Evolutionary conservation across 345 rosid genomes (phyloP), one percentile per base, ranked within the genome.

Genomic region (Populus tremula): DNA sequence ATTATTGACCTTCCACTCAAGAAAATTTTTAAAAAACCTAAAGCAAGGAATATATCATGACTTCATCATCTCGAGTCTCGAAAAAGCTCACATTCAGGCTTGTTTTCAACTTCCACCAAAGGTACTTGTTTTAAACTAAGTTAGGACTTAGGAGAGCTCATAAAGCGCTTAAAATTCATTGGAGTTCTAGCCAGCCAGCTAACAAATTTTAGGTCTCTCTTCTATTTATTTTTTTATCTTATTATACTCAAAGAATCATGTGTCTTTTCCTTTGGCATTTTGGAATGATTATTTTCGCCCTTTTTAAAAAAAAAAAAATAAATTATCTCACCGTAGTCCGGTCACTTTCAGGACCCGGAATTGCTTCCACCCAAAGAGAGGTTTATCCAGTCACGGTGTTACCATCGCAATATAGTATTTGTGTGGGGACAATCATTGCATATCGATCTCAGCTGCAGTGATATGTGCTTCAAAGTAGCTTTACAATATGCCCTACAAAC

Each of bases 401-500:
- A 49, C 17, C 27, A 36, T 18, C 16, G 17, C 16, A 25, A n/a
- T 45, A 54, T 16, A 8, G 70, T 50, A 53, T 63, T 72, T 33
- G 18, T 25, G 45, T 6, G 82, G 80, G 69, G 41, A 33, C 50
- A 69, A 76, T 35, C 54, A 50, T 62, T 35, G 31, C 5, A 56
- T 0, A 25, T 18, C 73, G 71, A 33, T 54, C 76, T 54, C 76
- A 76, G 67, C 43, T 36, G 47, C 71, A n/a, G 67, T 71, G 76
- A 83, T 73, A 63, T 76, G 73, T 69, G 76, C 76, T 79, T 86
- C 70, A 74, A 83, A 85, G 81, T 67, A 54, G 67, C 78, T 86
- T 88, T 78, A 47, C 83, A 23, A 3, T 2, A 70, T 77, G 74
- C 83, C 82, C 73, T 76, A 59, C 70, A n/a, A 82, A 74, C 35